These are phyloP conservation scores for Aureobasidium sp. DNA, from an alignment of 2,329 filamentous ascomycete species.

Conservation along the genomic window DNA sequence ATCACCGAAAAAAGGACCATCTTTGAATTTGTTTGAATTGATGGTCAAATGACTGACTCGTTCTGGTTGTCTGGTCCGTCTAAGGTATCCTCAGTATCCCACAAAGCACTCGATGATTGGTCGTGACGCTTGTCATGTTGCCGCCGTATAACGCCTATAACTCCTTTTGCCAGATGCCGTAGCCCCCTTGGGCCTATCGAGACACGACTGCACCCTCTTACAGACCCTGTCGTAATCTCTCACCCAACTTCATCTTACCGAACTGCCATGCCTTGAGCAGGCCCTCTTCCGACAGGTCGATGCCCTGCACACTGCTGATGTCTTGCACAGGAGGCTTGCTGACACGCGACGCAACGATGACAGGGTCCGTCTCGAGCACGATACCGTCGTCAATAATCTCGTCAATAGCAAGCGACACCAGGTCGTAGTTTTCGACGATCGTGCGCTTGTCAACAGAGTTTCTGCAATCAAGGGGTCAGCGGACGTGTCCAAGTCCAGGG, in stretches of 20 bases:
- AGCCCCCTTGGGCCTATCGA: background rate
- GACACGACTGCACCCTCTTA: conserved; percentile 31
- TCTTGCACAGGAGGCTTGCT: conserved; percentile 88
- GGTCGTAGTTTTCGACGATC: conserved; percentile 96
- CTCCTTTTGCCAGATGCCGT: conserved; percentile 10
- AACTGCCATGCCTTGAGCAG: conserved; percentile 91
- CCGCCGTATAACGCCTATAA: conserved; percentile 8
- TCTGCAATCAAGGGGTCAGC: conserved; percentile 39
- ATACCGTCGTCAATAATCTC: conserved; percentile 94
- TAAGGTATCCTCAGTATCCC: background rate
- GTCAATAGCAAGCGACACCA: conserved; percentile 87
- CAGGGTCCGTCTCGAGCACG: conserved; percentile 93
- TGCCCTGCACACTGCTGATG: conserved; percentile 77
- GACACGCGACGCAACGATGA: conserved; percentile 84
- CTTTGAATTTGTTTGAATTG: background rate
- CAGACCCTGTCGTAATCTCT: conserved; percentile 79
- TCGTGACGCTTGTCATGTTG: conserved; percentile 7
- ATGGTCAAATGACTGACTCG: background rate
- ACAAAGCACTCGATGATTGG: background rate
- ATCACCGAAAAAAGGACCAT: conserved; percentile 11
- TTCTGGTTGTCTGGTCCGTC: conserved; percentile 1
- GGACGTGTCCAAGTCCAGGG: background rate
- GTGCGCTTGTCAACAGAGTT: conserved; percentile 96
- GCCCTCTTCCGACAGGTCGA: conserved; percentile 92
- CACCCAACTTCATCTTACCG: conserved; percentile 82